These are phyloP conservation scores for Dysphania ambrosioides DNA, from an alignment of 148 eudicot species.

Conservation along the genomic window DNA sequence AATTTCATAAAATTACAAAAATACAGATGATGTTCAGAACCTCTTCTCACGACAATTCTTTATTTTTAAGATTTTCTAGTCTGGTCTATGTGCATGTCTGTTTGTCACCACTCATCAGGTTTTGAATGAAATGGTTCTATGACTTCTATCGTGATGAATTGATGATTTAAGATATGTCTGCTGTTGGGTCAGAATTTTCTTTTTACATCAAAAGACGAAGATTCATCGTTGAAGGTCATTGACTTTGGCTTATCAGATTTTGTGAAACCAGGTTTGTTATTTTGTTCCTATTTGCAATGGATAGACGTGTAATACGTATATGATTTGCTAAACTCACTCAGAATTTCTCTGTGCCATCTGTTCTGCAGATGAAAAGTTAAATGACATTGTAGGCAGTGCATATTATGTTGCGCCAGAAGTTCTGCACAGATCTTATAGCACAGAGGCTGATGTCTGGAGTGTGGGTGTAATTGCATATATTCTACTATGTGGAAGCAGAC, in stretches of 20 bases:
- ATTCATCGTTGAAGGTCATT: conserved; percentile 76
- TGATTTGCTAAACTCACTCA: background rate
- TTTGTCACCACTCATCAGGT: background rate
- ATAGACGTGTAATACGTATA: background rate
- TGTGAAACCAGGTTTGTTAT: conserved; percentile 84
- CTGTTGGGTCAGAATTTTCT: conserved; percentile 70
- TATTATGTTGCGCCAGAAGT: conserved; percentile 99
- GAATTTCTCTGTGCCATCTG: background rate
- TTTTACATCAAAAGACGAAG: conserved; percentile 78
- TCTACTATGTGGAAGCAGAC: conserved; percentile 89
- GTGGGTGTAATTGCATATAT: conserved; percentile 93
- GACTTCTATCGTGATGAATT: background rate
- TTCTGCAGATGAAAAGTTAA: conserved; percentile 75
- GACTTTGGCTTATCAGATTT: conserved; percentile 99
- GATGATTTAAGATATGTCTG: conserved; percentile 24
- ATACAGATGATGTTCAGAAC: background rate
- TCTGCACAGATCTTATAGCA: conserved; percentile 82
- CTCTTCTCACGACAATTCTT: background rate
- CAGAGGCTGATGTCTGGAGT: conserved; percentile 98
- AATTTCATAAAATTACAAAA: background rate
- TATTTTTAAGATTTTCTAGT: background rate
- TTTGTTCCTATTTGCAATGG: conserved; percentile 6
- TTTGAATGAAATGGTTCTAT: background rate
- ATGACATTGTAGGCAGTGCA: conserved; percentile 98
- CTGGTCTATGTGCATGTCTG: background rate